Base-by-base conservation (phyloP, 768 basidiomycete species). In the Boletus coccyginus region DNA sequence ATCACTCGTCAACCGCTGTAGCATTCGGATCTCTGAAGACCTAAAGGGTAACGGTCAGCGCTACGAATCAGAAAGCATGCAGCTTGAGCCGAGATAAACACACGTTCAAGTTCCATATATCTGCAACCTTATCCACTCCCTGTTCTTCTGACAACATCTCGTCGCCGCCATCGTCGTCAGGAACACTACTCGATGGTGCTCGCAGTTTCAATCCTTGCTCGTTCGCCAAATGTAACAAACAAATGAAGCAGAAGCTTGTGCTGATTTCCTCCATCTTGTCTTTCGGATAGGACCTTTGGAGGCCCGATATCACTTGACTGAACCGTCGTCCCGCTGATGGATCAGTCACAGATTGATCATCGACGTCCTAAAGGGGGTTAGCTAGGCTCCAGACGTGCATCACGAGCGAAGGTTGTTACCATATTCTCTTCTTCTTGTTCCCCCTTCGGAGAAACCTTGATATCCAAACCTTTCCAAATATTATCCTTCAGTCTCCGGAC, bases 221-320 rank as follows among this genome's bases (percentile, higher is more conserved):
- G 69, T 99, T 98, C 17, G 96, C 96, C 43, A 98, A 75, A 75
- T 98, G 97, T 17, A 99, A 76, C 27, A 98, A 77, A 67, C 97
- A 98, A 70, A 98, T 99, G 77, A 98, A 99, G 71, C 96, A 98
- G 85, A 96, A 98, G 61, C 93, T 96, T 16, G 97, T 98, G 70
- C 94, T 97, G 68, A 98, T 97, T 61, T 99, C 97, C 40, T 89
- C 89, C 88, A 98, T 90, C 77, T 96, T 98, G 42, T 98, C 95
- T 56, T 76, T 75, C 0, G 96, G 94, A 71, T 98, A 98, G 7
- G 88, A 84, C 50, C 75, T 79, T 62, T 90, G 85, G 35, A 99
- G 80, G 17, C 86, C 86, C 2, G 85, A 80, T 62, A 98, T 91
- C 60, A 98, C 94, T 53, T 84, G 81, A 53, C 83, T 83, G 70